Evolutionary conservation across 1,284 basidiomycete species (phyloP).

Genomic region (Pascua sp.): DNA sequence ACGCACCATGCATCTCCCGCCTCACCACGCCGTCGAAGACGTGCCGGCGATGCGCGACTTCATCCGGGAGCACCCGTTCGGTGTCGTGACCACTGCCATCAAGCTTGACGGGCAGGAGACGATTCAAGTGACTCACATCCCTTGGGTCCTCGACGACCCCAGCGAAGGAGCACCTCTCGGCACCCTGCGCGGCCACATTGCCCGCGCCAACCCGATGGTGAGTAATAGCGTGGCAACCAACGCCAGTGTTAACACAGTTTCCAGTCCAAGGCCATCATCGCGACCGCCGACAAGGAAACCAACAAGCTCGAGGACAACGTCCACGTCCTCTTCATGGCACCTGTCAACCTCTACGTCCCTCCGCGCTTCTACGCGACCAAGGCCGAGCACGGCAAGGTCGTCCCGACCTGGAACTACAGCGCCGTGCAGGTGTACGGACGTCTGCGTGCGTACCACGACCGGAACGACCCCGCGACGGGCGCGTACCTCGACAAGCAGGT

Average conservation of each 20-base stretch:
- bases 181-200: constrained; percentile 44
- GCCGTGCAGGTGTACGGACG: constrained; percentile 49
- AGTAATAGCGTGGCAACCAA: too few relatives aligned
- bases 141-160: constrained; percentile 47
- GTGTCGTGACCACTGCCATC: constrained; percentile 51
- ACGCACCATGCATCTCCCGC: constrained; percentile 51
- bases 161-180: constrained; percentile 10
- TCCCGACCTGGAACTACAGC: constrained; percentile 50
- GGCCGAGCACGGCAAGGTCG: constrained; percentile 45
- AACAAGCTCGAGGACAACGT: constrained; percentile 35
- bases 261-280: constrained; percentile 40
- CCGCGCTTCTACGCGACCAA: constrained; percentile 49
- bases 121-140: constrained; percentile 52
- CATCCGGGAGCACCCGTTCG: constrained; percentile 50
- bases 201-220: constrained; percentile 40
- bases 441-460: constrained; percentile 27
- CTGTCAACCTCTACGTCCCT: constrained; percentile 44
- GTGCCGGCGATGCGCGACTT: constrained; percentile 46
- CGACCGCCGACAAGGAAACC: constrained; percentile 6
- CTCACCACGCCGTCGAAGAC: constrained; percentile 50
- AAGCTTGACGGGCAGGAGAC: constrained; percentile 31
- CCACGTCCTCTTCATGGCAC: constrained; percentile 45
- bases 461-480: constrained; percentile 12
- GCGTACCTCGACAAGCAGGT: constrained; percentile 40
- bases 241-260: too few relatives aligned